Percentiles rank a stretch among this genome's conserved stretches.
Evolutionary conservation across 768 basidiomycete genomes (phyloP).

Genomic region (Podaxis sp.): DNA sequence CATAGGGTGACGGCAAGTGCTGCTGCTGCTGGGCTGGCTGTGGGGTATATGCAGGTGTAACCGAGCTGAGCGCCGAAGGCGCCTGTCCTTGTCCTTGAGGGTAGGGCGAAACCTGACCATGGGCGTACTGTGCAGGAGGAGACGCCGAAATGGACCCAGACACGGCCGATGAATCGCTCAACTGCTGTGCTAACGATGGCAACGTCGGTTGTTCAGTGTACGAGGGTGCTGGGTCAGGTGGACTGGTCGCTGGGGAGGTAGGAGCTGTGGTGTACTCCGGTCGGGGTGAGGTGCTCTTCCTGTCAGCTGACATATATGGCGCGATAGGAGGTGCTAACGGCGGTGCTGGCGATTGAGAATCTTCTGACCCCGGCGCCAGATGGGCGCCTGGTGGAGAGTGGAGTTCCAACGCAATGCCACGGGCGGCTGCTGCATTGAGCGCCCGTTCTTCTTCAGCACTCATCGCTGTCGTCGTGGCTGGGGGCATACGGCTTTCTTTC

Average conservation of each 20-base stretch:
- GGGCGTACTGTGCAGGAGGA: background rate
- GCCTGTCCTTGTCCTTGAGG: background rate
- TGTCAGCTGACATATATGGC: slow-evolving; percentile 15
- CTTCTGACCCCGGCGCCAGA: background rate
- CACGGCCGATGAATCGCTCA: slow-evolving; percentile 20
- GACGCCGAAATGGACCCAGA: background rate
- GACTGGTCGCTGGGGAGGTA: slow-evolving; percentile 17
- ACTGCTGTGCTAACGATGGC: slow-evolving; percentile 17
- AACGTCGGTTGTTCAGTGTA: slow-evolving; percentile 24
- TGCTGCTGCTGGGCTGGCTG: background rate
- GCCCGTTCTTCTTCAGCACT: slow-evolving; percentile 45
- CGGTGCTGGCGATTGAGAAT: background rate
- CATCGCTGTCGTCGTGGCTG: slow-evolving; percentile 29
- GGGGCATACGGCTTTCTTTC: slow-evolving; percentile 27
- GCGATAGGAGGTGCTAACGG: slow-evolving; percentile 7
- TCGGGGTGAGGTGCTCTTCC: slow-evolving; percentile 32
- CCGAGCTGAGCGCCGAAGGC: background rate
- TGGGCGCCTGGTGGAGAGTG: slow-evolving; percentile 33
- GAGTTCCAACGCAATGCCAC: slow-evolving; percentile 65
- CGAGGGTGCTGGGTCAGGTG: slow-evolving; percentile 36
- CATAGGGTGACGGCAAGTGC: background rate
- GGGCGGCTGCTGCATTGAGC: slow-evolving; percentile 67
- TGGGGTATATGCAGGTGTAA: background rate
- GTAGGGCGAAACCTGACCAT: background rate
- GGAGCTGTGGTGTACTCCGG: slow-evolving; percentile 30